Conservation (phyloP, 257 asterid genomes). For the Parsonsia alboflavescens region DNA sequence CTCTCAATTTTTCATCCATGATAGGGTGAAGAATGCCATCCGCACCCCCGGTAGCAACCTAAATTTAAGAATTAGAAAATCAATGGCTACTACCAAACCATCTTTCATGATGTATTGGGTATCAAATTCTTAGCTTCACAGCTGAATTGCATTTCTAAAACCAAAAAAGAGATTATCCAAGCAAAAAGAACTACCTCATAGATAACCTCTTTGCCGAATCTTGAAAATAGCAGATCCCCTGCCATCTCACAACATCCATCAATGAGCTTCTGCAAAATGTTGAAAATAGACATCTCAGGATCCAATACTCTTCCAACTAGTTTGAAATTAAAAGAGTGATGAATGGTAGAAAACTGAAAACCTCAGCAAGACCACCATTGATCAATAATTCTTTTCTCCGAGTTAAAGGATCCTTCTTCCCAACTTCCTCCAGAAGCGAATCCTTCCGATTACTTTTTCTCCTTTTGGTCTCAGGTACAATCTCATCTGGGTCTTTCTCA, state of each 20-base stretch:
- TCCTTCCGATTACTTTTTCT: constrained; percentile 8
- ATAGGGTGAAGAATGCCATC: constrained; percentile 60
- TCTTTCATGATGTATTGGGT: background rate
- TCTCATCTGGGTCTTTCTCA: constrained; percentile 23
- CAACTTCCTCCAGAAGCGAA: constrained; percentile 44
- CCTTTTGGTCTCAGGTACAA: constrained; percentile 15
- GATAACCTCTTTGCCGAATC: constrained; percentile 74
- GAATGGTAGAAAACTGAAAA: constrained; percentile 23
- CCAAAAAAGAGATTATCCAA: background rate
- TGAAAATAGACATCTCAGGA: background rate
- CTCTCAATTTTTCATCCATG: constrained; percentile 49
- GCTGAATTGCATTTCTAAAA: background rate
- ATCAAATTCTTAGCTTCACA: background rate
- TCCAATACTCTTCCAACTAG: background rate
- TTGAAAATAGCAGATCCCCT: constrained; percentile 53
- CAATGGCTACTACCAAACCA: background rate
- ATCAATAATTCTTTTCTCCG: constrained; percentile 85
- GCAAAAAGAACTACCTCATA: constrained; percentile 56
- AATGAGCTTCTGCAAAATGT: constrained; percentile 64
- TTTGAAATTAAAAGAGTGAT: background rate
- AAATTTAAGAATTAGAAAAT: constrained; percentile 5
- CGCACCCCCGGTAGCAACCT: constrained; percentile 79
- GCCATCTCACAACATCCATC: constrained; percentile 63
- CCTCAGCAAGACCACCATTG: constrained; percentile 87
- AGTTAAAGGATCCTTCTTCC: constrained; percentile 75